Evolutionary conservation across 2,329 filamentous ascomycete genomes (phyloP).

Genomic region (Botrytis paeoniae): DNA sequence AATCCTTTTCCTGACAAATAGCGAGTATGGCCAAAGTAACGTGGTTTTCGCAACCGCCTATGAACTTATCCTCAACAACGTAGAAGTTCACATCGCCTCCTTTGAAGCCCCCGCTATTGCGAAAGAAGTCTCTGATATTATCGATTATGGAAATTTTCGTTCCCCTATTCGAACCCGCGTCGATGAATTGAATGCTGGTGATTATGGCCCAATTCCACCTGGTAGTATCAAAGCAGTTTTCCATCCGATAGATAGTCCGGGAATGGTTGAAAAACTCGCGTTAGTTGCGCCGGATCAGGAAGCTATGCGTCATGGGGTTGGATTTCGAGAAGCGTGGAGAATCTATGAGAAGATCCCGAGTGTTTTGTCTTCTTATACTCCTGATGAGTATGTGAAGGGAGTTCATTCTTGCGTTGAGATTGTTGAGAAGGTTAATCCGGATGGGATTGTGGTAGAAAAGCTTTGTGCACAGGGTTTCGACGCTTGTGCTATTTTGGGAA

Average conservation of each 20-base stretch:
- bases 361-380: slow-evolving; percentile 39
- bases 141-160: slow-evolving; percentile 30
- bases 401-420: slow-evolving; percentile 42
- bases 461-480: slow-evolving; percentile 46
- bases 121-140: slow-evolving; percentile 39
- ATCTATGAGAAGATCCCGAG: slow-evolving; percentile 26
- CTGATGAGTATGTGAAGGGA: slow-evolving; percentile 42
- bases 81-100: slow-evolving; percentile 46
- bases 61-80: slow-evolving; percentile 38
- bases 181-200: slow-evolving; percentile 14
- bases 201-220: slow-evolving; percentile 14
- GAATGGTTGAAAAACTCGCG: slow-evolving; percentile 38
- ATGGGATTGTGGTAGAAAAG: slow-evolving; percentile 44
- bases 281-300: slow-evolving; percentile 28
- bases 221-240: slow-evolving; percentile 32
- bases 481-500: slow-evolving; percentile 40
- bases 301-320: not conserved
- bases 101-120: slow-evolving; percentile 41
- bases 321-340: slow-evolving; percentile 10
- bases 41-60: slow-evolving; percentile 45
- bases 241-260: slow-evolving; percentile 39
- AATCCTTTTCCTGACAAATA: slow-evolving; percentile 46
- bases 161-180: slow-evolving; percentile 26
- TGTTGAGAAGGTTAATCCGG: slow-evolving; percentile 40
- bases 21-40: slow-evolving; percentile 48